phyloP scores from a whole-genome alignment of 2,329 filamentous ascomycete species.

The Neopestalotiopsis clavispora region DNA sequence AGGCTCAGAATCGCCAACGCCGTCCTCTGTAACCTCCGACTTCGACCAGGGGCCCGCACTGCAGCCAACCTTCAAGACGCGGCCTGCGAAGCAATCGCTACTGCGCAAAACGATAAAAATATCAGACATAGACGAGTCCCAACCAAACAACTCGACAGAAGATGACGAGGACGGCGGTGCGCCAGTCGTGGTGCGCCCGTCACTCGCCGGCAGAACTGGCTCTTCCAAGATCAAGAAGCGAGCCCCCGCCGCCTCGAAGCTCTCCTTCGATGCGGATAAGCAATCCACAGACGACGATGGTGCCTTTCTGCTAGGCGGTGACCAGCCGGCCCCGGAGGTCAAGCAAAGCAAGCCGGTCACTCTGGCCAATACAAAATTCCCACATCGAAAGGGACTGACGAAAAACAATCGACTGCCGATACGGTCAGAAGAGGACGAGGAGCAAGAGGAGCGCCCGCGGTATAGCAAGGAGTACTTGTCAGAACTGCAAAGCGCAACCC shows the following conservation, averaged over 20 bases:
- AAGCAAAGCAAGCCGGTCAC: slow-evolving; percentile 68
- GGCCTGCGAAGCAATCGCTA: slow-evolving; percentile 61
- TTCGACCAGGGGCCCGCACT: slow-evolving; percentile 36
- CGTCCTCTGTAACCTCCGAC: slow-evolving; percentile 28
- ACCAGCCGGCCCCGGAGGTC: slow-evolving; percentile 55
- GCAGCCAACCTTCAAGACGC: slow-evolving; percentile 50
- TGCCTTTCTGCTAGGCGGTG: slow-evolving; percentile 40
- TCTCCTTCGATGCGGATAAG: slow-evolving; percentile 75
- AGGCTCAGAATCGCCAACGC: slow-evolving; percentile 24
- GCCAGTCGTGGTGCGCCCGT: slow-evolving; percentile 55
- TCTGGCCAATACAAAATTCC: slow-evolving; percentile 70
- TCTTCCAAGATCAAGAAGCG: slow-evolving; percentile 72
- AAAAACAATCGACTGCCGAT: slow-evolving; percentile 58
- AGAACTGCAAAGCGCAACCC: slow-evolving; percentile 85
- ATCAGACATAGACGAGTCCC: slow-evolving; percentile 39
- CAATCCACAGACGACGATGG: slow-evolving; percentile 58
- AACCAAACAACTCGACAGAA: slow-evolving; percentile 35
- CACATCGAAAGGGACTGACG: slow-evolving; percentile 57
- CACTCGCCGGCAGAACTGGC: slow-evolving; percentile 46
- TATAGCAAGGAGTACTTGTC: slow-evolving; percentile 89
- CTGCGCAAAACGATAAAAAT: slow-evolving; percentile 61
- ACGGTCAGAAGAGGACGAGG: slow-evolving; percentile 60
- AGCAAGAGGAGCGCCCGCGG: slow-evolving; percentile 67
- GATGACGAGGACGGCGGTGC: slow-evolving; percentile 50
- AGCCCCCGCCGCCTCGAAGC: slow-evolving; percentile 60